phyloP scores from a whole-genome alignment of 78 protist species.

The Dictyostelium purpureum region DNA sequence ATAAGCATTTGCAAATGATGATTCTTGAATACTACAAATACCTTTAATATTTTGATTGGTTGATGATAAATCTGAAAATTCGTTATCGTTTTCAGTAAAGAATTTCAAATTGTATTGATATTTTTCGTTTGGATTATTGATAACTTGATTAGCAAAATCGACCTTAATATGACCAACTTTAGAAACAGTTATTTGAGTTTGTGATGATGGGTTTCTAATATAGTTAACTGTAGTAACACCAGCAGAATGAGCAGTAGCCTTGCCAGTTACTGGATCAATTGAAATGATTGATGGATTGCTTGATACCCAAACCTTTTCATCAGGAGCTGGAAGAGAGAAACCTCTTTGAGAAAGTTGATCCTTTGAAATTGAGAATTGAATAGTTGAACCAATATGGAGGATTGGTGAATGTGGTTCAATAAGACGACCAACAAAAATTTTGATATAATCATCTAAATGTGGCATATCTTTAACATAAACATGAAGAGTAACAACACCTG shows the following conservation, averaged over 20 bases:
- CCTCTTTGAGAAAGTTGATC: conserved; percentile 29
- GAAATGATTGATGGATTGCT: neutral
- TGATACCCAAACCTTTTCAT: conserved; percentile 18
- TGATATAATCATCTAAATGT: conserved; percentile 65
- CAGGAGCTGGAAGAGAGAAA: neutral
- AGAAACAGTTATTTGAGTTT: neutral
- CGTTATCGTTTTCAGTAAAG: neutral
- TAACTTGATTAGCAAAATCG: conserved; percentile 28
- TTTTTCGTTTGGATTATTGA: neutral
- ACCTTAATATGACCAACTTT: conserved; percentile 8
- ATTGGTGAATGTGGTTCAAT: conserved; percentile 49
- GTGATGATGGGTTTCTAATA: conserved; percentile 51
- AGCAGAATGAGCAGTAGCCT: neutral
- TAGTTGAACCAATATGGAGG: conserved; percentile 34
- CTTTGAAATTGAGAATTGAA: neutral
- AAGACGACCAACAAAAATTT: conserved; percentile 66
- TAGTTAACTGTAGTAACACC: conserved; percentile 36
- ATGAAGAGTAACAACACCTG: conserved; percentile 60
- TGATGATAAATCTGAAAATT: neutral
- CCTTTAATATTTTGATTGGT: conserved; percentile 27
- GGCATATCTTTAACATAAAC: conserved; percentile 48
- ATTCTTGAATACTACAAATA: conserved; percentile 4
- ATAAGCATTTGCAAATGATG: conserved; percentile 16
- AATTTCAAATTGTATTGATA: conserved; percentile 30
- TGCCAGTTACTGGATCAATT: conserved; percentile 25